Percentiles rank a stretch among this genome's conserved stretches.
phyloP scores from a whole-genome alignment of 1,139 yeast species.

The Debaryomycetaceae sp. region DNA sequence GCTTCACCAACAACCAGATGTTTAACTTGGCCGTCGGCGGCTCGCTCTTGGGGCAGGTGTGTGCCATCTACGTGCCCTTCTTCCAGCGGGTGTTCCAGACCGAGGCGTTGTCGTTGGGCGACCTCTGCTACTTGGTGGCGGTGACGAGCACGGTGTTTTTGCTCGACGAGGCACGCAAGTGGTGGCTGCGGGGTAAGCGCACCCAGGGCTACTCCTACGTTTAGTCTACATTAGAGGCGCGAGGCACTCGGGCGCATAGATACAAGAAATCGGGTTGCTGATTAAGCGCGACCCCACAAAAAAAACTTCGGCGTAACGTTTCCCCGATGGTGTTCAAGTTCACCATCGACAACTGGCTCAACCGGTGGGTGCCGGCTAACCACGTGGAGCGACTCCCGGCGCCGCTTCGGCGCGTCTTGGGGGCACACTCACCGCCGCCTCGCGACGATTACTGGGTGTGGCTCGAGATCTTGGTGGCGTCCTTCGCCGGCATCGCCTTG shows the following conservation, averaged over 20 bases:
- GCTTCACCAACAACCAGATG: conserved; percentile 71
- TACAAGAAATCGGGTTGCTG: background rate
- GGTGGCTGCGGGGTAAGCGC: conserved; percentile 13
- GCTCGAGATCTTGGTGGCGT: conserved; percentile 43
- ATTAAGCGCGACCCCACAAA: background rate
- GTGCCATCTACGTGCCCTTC: conserved; percentile 90
- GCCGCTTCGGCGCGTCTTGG: conserved; percentile 26
- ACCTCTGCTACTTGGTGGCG: conserved; percentile 55
- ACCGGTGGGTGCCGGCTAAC: conserved; percentile 27
- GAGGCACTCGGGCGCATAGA: background rate
- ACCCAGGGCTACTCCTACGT: conserved; percentile 4
- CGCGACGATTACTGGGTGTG: conserved; percentile 40
- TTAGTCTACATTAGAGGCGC: background rate
- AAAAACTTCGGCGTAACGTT: background rate
- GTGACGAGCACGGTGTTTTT: conserved; percentile 79
- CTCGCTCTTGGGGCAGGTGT: conserved; percentile 83
- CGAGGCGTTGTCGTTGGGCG: conserved; percentile 72
- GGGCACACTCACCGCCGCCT: conserved; percentile 27
- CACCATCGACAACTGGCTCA: conserved; percentile 30
- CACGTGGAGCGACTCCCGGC: conserved; percentile 25
- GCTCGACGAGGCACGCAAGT: conserved; percentile 80
- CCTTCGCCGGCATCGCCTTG: conserved; percentile 51
- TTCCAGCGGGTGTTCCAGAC: conserved; percentile 92
- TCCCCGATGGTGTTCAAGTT: conserved; percentile 36
- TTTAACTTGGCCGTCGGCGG: conserved; percentile 91